Percentiles rank a stretch among this genome's conserved stretches.
Conservation (phyloP, 2,329 filamentous ascomycete species). For the Apiospora aurea region DNA sequence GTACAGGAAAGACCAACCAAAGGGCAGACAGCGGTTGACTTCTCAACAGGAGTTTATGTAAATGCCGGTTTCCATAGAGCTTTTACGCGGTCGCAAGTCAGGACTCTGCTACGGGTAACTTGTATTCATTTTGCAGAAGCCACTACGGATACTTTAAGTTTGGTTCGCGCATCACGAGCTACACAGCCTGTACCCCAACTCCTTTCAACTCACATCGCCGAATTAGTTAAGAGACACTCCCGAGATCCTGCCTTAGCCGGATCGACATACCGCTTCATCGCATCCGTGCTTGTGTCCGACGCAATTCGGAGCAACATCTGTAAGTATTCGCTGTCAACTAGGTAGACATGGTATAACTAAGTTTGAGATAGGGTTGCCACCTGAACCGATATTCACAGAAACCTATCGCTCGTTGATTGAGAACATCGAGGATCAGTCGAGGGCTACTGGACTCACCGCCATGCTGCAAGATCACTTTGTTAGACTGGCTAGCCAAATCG, state of each 20-base stretch:
- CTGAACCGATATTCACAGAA: neutral
- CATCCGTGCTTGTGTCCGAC: constrained; percentile 5
- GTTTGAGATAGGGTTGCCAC: neutral
- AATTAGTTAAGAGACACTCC: neutral
- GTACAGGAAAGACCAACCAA: neutral
- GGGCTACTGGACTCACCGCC: neutral
- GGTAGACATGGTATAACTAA: neutral
- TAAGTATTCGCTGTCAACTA: neutral
- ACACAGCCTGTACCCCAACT: neutral
- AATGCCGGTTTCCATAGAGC: neutral
- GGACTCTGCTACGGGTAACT: neutral
- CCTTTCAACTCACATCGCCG: neutral
- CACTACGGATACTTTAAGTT: neutral
- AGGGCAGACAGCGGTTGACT: neutral
- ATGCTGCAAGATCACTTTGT: neutral
- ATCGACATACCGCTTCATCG: neutral
- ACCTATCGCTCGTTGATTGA: constrained; percentile 5
- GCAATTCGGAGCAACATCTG: neutral
- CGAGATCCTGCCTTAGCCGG: neutral
- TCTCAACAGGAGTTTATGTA: neutral
- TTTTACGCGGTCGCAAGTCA: constrained; percentile 7
- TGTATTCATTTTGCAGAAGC: neutral
- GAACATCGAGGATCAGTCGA: constrained; percentile 9
- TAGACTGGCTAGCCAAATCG: neutral
- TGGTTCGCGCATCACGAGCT: neutral